Evolutionary conservation across 371 early-diverging fungal species (phyloP).

Genomic region (Coemansia sp.): DNA sequence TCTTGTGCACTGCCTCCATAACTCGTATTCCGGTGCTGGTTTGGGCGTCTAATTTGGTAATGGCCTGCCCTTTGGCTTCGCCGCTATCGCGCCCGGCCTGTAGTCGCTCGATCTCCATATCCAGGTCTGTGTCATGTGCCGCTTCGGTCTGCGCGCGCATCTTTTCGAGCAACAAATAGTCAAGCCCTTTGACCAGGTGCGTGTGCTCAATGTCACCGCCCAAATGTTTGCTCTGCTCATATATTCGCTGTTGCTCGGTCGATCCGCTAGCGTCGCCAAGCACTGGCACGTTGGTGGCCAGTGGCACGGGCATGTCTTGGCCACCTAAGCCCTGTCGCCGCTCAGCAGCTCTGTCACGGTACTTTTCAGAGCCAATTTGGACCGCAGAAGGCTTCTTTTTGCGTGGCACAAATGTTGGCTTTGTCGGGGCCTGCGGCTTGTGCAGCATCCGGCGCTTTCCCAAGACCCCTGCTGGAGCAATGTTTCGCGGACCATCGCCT

Average conservation of each 20-base stretch:
- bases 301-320: conserved; percentile 55
- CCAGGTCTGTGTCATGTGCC: conserved; percentile 21
- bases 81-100: not conserved
- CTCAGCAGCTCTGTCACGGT: conserved; percentile 90
- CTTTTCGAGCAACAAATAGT: conserved; percentile 74
- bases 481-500: not conserved
- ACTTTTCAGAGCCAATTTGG: conserved; percentile 34
- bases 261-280: not conserved
- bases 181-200: conserved; percentile 90
- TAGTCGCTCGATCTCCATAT: conserved; percentile 42
- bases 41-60: not conserved
- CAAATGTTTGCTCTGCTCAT: conserved; percentile 83
- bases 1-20: conserved; percentile 8
- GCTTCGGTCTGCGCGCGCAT: conserved; percentile 53
- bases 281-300: conserved; percentile 9
- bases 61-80: not conserved
- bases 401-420: not conserved
- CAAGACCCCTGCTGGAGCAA: not conserved
- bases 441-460: not conserved
- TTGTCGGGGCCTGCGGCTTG: not conserved
- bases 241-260: conserved; percentile 20
- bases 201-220: conserved; percentile 87
- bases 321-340: conserved; percentile 65
- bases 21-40: conserved; percentile 17
- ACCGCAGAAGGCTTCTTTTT: not conserved